Evolutionary conservation across 805 yeast species (phyloP).

Genomic region (Cephaloascus albidus): DNA sequence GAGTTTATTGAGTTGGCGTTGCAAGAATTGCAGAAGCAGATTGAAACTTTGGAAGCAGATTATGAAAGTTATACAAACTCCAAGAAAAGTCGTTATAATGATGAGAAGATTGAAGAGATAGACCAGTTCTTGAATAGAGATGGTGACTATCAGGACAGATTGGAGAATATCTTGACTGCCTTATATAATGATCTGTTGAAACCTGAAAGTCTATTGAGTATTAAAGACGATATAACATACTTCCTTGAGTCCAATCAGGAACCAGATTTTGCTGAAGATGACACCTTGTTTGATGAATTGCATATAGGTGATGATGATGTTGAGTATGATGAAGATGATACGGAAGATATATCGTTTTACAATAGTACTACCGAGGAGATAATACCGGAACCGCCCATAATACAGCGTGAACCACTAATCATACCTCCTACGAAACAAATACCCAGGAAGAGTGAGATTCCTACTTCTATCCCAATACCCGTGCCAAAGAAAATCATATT

Average conservation of each 20-base stretch:
- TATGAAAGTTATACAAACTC: conserved; percentile 24
- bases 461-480: neutral
- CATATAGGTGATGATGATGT: conserved; percentile 12
- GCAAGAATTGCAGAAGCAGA: conserved; percentile 22
- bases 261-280: conserved; percentile 26
- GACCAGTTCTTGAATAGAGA: conserved; percentile 19
- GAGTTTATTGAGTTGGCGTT: conserved; percentile 19
- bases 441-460: neutral
- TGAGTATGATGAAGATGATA: conserved; percentile 6
- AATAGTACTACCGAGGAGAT: neutral
- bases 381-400: neutral
- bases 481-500: neutral
- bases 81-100: conserved; percentile 30
- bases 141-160: conserved; percentile 26
- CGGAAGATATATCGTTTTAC: neutral
- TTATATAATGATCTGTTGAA: conserved; percentile 18
- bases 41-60: conserved; percentile 26
- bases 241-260: conserved; percentile 28
- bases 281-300: conserved; percentile 31
- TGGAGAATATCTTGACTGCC: conserved; percentile 18
- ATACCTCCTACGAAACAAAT: neutral
- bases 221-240: conserved; percentile 28
- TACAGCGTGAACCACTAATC: neutral
- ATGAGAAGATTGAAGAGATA: conserved; percentile 30
- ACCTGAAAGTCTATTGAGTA: conserved; percentile 20